phyloP scores from a whole-genome alignment of 2,329 filamentous ascomycete genomes.

The Fusarium proliferatum region DNA sequence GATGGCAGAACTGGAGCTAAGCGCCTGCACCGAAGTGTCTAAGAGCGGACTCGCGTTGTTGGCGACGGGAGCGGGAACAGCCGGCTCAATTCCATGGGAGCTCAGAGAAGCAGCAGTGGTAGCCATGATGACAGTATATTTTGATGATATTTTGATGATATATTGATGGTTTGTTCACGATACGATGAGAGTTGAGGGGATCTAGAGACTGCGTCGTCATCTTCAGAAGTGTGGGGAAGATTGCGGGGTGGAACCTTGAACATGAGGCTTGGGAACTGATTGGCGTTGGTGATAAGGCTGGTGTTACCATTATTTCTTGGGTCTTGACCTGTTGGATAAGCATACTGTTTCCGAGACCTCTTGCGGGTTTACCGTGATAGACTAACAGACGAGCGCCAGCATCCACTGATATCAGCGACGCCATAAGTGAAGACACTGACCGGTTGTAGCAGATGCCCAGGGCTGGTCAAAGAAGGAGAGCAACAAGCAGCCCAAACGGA shows the following conservation, averaged over 20 bases:
- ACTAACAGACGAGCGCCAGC: not conserved
- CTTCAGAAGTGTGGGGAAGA: not conserved
- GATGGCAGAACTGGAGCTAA: not conserved
- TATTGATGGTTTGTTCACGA: not conserved
- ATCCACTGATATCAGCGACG: not conserved
- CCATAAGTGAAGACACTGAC: too few species aligned
- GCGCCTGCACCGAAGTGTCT: not conserved
- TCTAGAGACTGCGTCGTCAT: not conserved
- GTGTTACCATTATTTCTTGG: not conserved
- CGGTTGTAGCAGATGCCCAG: not conserved
- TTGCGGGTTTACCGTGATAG: not conserved
- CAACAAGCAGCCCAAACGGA: not conserved
- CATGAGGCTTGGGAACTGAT: not conserved
- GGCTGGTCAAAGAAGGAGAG: not conserved
- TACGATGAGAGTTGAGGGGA: not conserved
- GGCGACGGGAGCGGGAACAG: not conserved
- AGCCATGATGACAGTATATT: not conserved
- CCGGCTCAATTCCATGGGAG: accelerated
- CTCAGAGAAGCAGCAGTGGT: not conserved
- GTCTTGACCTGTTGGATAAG: not conserved
- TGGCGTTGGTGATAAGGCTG: not conserved
- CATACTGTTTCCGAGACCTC: not conserved
- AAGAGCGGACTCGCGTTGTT: not conserved
- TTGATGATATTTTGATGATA: too few species aligned
- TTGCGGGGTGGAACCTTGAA: not conserved